Conservation (phyloP, 2,329 filamentous ascomycete species). For the Drechslerella stenobrocha region DNA sequence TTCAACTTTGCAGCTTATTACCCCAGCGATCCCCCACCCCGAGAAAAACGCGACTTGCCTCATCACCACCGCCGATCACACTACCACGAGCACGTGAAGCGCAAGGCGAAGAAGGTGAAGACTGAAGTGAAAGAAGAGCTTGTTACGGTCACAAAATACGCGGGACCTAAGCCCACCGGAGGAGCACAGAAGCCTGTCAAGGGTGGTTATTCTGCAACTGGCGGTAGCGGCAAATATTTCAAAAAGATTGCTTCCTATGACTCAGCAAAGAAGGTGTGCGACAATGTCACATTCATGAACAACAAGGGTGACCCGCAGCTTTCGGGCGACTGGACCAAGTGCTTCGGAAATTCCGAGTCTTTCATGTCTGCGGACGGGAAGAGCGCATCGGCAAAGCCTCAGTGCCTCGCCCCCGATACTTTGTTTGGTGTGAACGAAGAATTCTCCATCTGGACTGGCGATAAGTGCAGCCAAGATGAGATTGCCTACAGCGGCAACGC, state of each 20-base stretch:
- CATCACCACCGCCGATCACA: constrained; percentile 30
- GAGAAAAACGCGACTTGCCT: constrained; percentile 23
- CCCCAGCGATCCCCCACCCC: constrained; percentile 29
- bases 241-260: constrained; percentile 30
- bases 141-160: constrained; percentile 28
- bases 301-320: constrained; percentile 33
- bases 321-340: constrained; percentile 52
- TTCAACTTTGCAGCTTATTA: constrained; percentile 46
- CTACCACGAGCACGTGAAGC: constrained; percentile 31
- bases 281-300: constrained; percentile 40
- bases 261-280: constrained; percentile 23
- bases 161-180: constrained; percentile 33
- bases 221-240: constrained; percentile 21
- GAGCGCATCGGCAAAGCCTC: constrained; percentile 58
- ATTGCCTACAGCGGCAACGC: constrained; percentile 58
- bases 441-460: constrained; percentile 61
- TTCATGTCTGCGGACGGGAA: constrained; percentile 61
- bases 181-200: constrained; percentile 12
- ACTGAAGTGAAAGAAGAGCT: constrained; percentile 38
- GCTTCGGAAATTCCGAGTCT: constrained; percentile 64
- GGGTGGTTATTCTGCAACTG: constrained; percentile 25
- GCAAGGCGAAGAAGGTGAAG: constrained; percentile 26
- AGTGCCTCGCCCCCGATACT: constrained; percentile 60
- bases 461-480: constrained; percentile 60
- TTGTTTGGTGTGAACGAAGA: constrained; percentile 60